phyloP scores from a whole-genome alignment of 2,329 filamentous ascomycete genomes.

The Alternaria rosae region DNA sequence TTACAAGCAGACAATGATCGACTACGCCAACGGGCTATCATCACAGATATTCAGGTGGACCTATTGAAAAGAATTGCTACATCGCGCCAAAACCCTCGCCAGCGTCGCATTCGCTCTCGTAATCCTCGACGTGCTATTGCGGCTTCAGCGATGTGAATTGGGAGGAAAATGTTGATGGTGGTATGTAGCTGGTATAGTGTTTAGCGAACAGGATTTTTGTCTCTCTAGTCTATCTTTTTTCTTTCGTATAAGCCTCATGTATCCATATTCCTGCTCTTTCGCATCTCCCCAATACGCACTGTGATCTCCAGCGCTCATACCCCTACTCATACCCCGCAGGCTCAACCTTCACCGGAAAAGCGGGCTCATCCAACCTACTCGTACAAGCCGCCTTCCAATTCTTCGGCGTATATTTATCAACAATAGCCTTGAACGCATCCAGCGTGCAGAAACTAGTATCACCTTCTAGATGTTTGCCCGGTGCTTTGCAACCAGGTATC shows the following conservation, averaged over 20 bases:
- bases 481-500: constrained; percentile 78
- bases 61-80: no score
- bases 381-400: constrained; percentile 75
- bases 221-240: background rate
- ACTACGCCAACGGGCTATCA: no score
- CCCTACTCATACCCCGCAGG: constrained; percentile 44
- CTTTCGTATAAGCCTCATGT: background rate
- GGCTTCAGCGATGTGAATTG: no score
- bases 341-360: constrained; percentile 55
- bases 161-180: no score
- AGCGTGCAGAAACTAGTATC: constrained; percentile 92
- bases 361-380: constrained; percentile 63
- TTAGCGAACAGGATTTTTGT: background rate
- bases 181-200: no score
- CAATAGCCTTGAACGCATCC: constrained; percentile 90
- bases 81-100: no score
- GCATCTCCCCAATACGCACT: no score
- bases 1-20: no score
- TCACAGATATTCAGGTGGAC: no score
- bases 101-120: no score
- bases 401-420: constrained; percentile 85
- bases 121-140: no score
- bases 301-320: no score
- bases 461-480: constrained; percentile 83
- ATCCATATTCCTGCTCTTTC: background rate